Evolutionary conservation across 192 early-diverging fungal genomes (phyloP).

Genomic region (Podila verticillata): DNA sequence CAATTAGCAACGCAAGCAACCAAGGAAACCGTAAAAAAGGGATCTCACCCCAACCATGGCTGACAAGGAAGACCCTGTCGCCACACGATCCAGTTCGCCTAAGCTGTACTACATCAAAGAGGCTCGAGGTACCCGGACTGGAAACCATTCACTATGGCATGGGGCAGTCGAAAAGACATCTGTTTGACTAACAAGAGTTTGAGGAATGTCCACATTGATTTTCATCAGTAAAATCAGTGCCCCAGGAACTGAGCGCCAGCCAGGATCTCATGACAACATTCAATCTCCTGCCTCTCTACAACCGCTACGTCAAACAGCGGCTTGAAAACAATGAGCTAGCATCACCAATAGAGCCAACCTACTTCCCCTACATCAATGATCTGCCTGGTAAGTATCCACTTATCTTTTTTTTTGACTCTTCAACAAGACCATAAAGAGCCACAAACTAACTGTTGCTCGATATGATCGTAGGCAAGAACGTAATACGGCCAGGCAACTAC

Average conservation of each 20-base stretch:
- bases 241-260: conserved; percentile 36
- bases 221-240: conserved; percentile 18
- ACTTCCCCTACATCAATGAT: conserved; percentile 43
- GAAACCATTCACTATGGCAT: neutral
- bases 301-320: conserved; percentile 44
- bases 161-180: neutral
- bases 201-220: too few species aligned
- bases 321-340: conserved; percentile 26
- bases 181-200: too few species aligned
- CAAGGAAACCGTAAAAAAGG: neutral
- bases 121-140: conserved; percentile 28
- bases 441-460: neutral
- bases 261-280: conserved; percentile 51
- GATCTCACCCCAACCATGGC: conserved; percentile 12
- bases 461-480: conserved; percentile 27
- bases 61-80: conserved; percentile 21
- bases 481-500: conserved; percentile 47
- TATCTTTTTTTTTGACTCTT: neutral
- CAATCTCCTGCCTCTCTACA: conserved; percentile 45
- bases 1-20: neutral
- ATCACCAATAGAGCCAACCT: conserved; percentile 41
- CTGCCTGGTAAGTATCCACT: conserved; percentile 22
- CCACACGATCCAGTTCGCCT: conserved; percentile 17
- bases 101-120: conserved; percentile 49
- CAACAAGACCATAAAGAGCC: neutral